phyloP scores from a whole-genome alignment of 768 basidiomycete genomes.

The Phylloporus sp. region DNA sequence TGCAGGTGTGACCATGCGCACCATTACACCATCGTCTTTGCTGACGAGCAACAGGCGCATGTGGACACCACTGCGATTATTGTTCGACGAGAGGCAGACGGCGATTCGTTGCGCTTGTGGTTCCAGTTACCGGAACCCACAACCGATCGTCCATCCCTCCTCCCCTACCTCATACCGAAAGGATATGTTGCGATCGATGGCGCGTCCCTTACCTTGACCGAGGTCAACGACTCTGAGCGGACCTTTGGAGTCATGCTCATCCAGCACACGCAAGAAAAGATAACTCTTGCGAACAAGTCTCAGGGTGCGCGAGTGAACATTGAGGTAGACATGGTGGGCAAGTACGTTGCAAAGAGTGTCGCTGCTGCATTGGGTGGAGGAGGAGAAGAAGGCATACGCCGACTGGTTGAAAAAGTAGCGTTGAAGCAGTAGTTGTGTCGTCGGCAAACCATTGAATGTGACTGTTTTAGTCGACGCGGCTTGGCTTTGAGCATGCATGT shows the following conservation, averaged over 20 bases:
- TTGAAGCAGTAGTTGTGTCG: slow-evolving; percentile 21
- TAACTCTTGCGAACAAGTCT: slow-evolving; percentile 71
- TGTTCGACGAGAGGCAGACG: slow-evolving; percentile 61
- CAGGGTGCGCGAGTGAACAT: slow-evolving; percentile 86
- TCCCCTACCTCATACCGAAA: slow-evolving; percentile 86
- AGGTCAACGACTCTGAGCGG: slow-evolving; percentile 57
- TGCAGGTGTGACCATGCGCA: slow-evolving; percentile 60
- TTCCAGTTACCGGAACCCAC: slow-evolving; percentile 73
- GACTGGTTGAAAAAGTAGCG: slow-evolving; percentile 55
- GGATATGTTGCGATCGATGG: slow-evolving; percentile 96
- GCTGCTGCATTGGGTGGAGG: slow-evolving; percentile 57
- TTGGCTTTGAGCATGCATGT: background rate
- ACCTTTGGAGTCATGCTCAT: slow-evolving; percentile 94
- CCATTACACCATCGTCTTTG: background rate
- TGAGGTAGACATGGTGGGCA: slow-evolving; percentile 93
- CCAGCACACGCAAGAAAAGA: slow-evolving; percentile 86
- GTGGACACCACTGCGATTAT: slow-evolving; percentile 87
- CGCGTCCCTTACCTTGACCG: slow-evolving; percentile 86
- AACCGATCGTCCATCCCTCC: slow-evolving; percentile 53
- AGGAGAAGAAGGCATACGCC: slow-evolving; percentile 44
- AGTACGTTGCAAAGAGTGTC: slow-evolving; percentile 86
- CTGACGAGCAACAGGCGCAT: slow-evolving; percentile 62
- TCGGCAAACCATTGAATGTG: slow-evolving; percentile 5
- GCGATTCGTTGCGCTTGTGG: slow-evolving; percentile 80
- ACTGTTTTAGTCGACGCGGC: background rate